Evolutionary conservation across 2,329 filamentous ascomycete genomes (phyloP), one percentile per base, ranked within the genome.

Genomic region (Seiridium unicorne): DNA sequence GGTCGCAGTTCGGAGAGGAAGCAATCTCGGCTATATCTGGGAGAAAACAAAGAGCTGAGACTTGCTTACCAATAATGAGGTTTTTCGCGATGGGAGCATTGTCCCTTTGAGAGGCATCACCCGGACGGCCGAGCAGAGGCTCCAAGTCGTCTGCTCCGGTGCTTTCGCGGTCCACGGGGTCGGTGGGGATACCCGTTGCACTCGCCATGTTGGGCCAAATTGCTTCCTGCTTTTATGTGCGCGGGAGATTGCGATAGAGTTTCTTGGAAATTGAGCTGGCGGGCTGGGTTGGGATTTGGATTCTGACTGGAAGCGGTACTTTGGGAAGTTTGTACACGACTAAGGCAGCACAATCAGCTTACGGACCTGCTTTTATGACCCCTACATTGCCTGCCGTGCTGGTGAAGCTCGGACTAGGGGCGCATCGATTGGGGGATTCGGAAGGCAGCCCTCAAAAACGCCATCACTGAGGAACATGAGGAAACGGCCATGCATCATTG

Each of bases 71-170:
- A 44, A 90, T 84, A 63, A 89, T 78, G 46, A 96, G 80, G 69
- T 97, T 97, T 67, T 82, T 80, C 62, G 85, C 78, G 57, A 96
- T 81, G 32, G 86, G 79, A 61, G 85, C 81, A 13, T 83, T 82
- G 44, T 89, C 83, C 61, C 78, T 77, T 77, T 96, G 92, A 54
- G 86, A 84, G 8, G 86, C 91, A 77, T 93, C 91, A 51, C 91
- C 91, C 48, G 87, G 82, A 55, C 81, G 79, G 57, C 89, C 90
- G 38, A 94, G 79, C 57, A 94, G 78, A 64, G 90, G 91, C 69
- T 91, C 87, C 70, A 58, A 66, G 61, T 64, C 70, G 70, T 59
- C 68, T 60, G 72, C 70, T 59, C 76, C 72, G 55, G 76, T 74
- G 63, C 76, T 74, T 44, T 58, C 55, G 34, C 44, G 55, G 46